phyloP scores from a whole-genome alignment of 805 yeast species.

The Lipomyces yamadae region DNA sequence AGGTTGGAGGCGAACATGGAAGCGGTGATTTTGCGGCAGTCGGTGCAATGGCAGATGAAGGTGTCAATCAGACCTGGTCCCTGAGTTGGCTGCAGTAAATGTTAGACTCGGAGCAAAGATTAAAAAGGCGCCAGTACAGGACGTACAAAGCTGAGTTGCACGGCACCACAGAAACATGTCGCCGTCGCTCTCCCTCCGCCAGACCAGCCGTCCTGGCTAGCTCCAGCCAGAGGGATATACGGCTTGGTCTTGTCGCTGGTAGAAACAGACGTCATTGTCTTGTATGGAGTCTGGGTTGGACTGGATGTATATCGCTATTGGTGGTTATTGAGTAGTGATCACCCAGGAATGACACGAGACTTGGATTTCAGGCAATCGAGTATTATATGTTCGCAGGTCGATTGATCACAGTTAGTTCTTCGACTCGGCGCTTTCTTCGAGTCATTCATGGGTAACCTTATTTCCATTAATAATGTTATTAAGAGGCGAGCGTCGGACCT shows the following conservation, averaged over 20 bases:
- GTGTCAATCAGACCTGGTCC: neutral
- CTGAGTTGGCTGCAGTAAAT: neutral
- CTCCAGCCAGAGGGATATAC: neutral
- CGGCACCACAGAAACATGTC: constrained; percentile 5
- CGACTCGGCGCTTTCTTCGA: too few relatives aligned
- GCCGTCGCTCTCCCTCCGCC: neutral
- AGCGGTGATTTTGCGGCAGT: constrained; percentile 1
- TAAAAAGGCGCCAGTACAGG: neutral
- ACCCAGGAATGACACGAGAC: too few relatives aligned
- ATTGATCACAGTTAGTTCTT: too few relatives aligned
- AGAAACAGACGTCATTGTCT: neutral
- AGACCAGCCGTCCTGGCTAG: neutral
- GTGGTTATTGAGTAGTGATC: too few relatives aligned
- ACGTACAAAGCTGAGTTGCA: constrained; percentile 1
- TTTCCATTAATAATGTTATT: too few relatives aligned
- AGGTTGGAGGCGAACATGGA: neutral
- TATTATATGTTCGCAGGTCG: too few relatives aligned
- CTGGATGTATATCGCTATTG: too few relatives aligned
- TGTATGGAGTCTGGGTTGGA: too few relatives aligned
- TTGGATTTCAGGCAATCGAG: too few relatives aligned
- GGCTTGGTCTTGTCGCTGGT: neutral
- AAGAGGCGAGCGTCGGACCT: too few relatives aligned
- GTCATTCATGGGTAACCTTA: too few relatives aligned
- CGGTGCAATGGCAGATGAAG: constrained; percentile 1
- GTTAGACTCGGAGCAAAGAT: neutral